Conservation (phyloP, 495 filamentous ascomycete genomes). For the Achaetomiella virescens region DNA sequence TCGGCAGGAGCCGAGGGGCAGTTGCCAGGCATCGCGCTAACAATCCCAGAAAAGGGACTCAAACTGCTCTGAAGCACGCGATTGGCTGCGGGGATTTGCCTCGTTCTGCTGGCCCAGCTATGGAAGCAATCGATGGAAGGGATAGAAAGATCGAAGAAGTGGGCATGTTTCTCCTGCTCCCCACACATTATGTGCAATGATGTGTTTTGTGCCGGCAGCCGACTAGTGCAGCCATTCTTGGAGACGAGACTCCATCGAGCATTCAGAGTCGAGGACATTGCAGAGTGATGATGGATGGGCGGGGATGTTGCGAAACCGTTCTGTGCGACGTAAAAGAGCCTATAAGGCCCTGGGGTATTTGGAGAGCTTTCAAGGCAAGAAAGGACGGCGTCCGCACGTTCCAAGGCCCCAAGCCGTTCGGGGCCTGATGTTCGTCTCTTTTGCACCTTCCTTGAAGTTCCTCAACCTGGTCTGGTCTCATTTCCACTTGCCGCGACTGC, state of each 20-base stretch:
- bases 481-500: slow-evolving; percentile 5
- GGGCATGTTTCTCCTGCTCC: background rate
- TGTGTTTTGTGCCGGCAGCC: background rate
- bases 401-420: background rate
- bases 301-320: no score
- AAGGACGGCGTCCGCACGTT: no score
- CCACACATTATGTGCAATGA: no score
- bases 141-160: background rate
- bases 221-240: no score
- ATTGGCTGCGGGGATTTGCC: background rate
- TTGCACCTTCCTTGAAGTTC: background rate
- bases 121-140: background rate
- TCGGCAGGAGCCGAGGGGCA: no score
- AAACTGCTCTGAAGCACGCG: background rate
- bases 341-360: no score
- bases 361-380: no score
- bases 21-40: no score
- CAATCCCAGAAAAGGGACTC: no score
- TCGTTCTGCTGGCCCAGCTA: background rate
- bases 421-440: background rate
- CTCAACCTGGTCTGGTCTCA: slow-evolving; percentile 8
- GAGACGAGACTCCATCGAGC: no score
- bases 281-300: no score
- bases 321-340: background rate
- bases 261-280: no score